These are phyloP conservation scores for Sporothrix globosa DNA, from an alignment of 2,329 filamentous ascomycete species.

Conservation along the genomic window DNA sequence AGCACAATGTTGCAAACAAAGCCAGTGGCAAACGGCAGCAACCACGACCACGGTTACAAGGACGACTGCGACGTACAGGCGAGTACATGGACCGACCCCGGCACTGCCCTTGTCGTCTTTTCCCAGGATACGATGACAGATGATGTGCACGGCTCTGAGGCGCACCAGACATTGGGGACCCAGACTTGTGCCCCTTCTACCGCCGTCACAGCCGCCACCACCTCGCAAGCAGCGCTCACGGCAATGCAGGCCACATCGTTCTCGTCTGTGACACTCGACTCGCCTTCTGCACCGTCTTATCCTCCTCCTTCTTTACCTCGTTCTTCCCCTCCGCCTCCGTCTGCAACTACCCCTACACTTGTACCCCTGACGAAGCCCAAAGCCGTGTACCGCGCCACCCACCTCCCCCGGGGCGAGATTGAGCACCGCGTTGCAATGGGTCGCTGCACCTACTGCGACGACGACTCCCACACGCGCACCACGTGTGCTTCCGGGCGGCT, in stretches of 20 bases:
- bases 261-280: neutral
- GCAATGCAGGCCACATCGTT: neutral
- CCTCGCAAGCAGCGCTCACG: no score
- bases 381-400: slow-evolving; percentile 25
- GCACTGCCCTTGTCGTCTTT: neutral
- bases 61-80: neutral
- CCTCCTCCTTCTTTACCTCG: neutral
- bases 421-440: slow-evolving; percentile 2
- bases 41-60: no score
- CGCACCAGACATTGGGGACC: neutral
- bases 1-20: neutral
- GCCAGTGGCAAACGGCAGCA: neutral
- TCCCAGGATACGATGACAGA: neutral
- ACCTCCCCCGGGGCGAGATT: slow-evolving; percentile 27
- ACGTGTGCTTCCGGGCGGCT: slow-evolving; percentile 32
- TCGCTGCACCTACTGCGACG: slow-evolving; percentile 34
- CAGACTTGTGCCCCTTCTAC: no score
- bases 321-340: no score
- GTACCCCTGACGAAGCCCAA: neutral
- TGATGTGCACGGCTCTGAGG: neutral
- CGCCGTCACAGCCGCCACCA: neutral
- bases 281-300: neutral
- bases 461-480: slow-evolving; percentile 27
- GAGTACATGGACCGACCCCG: neutral
- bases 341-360: no score